Conservation (phyloP, 768 basidiomycete species). For the Russula sp. region DNA sequence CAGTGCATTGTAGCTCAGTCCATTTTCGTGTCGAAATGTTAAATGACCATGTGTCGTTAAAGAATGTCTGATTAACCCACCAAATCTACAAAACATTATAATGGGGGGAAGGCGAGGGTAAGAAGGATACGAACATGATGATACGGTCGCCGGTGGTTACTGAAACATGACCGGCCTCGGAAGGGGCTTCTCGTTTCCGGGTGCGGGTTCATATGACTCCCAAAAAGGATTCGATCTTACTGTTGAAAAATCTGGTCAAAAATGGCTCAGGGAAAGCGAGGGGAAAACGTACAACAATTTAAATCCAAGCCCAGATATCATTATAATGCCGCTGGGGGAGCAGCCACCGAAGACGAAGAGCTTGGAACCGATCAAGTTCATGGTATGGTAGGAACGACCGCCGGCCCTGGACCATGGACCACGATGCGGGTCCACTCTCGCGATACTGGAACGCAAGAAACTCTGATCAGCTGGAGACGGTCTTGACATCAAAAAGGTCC, state of each 20-base stretch:
- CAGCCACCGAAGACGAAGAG: conserved; percentile 96
- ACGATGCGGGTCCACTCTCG: conserved; percentile 92
- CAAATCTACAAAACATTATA: conserved; percentile 41
- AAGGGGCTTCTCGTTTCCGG: conserved; percentile 61
- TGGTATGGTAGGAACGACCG: conserved; percentile 93
- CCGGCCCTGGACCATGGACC: conserved; percentile 72
- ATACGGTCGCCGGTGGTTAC: no score
- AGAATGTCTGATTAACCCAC: conserved; percentile 96
- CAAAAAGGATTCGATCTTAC: conserved; percentile 80
- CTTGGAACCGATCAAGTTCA: conserved; percentile 84
- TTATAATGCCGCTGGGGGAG: conserved; percentile 88
- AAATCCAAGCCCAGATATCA: conserved; percentile 97
- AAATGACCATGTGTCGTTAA: conserved; percentile 98
- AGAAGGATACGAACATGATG: no score
- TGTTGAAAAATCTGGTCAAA: conserved; percentile 35
- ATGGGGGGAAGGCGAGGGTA: no score
- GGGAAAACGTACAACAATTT: conserved; percentile 68
- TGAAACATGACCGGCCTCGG: conserved; percentile 83
- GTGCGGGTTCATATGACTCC: conserved; percentile 68
- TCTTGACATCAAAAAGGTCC: conserved; percentile 7
- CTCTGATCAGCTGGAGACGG: neutral
- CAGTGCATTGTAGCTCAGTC: conserved; percentile 93
- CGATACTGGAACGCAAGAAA: conserved; percentile 53
- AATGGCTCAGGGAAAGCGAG: conserved; percentile 15
- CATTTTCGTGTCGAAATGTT: conserved; percentile 76